Base-by-base conservation (phyloP, 2,329 filamentous ascomycete genomes). In the Torrubiella hemipterigena region DNA sequence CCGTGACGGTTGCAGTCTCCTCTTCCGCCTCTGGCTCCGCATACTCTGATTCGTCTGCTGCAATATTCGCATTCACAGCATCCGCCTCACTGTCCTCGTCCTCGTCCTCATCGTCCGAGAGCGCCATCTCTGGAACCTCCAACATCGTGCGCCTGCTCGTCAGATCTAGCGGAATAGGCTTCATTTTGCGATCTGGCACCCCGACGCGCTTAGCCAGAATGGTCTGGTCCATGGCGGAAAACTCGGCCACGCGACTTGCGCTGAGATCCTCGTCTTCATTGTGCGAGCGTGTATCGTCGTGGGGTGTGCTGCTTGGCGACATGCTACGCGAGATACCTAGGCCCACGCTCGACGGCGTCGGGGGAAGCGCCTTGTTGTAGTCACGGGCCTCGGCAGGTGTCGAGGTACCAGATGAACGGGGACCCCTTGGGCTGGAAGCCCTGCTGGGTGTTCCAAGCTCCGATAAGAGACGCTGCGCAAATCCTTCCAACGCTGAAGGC, bases 141-240 rank as follows among this genome's bases (percentile, higher is more conserved):
- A 28, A 25, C 3, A 31, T 34, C 20, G 41, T 37, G 27, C 40
- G 35, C 18, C 35, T 36, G 21, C 28, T 37, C 18, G 29, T 37
- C 36, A 61, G 58, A 27, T 56, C 47, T 22, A 74, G 53, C 1
- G 67, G 64, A 15, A 73, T 67, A 0, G 67, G 50, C 14, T 59
- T 52, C 1, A 66, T 42, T 16, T 53, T 53, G 20, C 46, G 42
- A 9, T 48, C 38, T 1, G 70, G 64, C 2, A 74, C 46, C 4
- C 65, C 65, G 3, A 79, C 61, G 34, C 61, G 65, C 30, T 64
- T 58, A 0, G 67, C 60, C 1, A 79, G 56, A 28, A 77, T 77
- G 29, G 65, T 68, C 46, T 77, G 73, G 35, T 79, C 74, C 15
- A 77, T 61, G 2, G 71, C 73, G n/a, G 71, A 66, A 50, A 77